Evolutionary conservation across 140 eudicot species (phyloP).

Genomic region (Stevia rebaudiana): DNA sequence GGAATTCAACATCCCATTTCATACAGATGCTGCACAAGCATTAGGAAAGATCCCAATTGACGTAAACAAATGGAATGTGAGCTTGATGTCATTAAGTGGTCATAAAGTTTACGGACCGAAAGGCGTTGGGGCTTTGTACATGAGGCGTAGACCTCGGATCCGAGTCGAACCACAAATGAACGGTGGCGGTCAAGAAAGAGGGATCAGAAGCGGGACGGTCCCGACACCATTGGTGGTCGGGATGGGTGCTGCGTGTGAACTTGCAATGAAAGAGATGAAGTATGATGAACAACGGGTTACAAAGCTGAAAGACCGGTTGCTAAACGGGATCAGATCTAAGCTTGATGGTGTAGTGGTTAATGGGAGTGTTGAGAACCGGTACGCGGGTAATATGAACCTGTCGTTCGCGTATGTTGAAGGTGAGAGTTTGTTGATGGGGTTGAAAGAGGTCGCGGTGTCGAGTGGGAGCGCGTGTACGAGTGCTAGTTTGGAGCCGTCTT

Average conservation of each 20-base stretch:
- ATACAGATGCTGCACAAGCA: slow-evolving; percentile 94
- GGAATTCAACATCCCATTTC: slow-evolving; percentile 72
- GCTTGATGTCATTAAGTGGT: slow-evolving; percentile 91
- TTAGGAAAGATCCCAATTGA: slow-evolving; percentile 78
- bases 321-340: slow-evolving; percentile 57
- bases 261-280: slow-evolving; percentile 87
- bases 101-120: slow-evolving; percentile 91
- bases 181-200: slow-evolving; percentile 98
- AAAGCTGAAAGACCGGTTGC: slow-evolving; percentile 54
- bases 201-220: slow-evolving; percentile 91
- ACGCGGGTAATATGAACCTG: slow-evolving; percentile 80
- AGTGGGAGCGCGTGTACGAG: slow-evolving; percentile 99
- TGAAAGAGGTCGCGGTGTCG: slow-evolving; percentile 95
- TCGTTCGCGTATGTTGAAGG: slow-evolving; percentile 97
- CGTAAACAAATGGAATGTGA: slow-evolving; percentile 83
- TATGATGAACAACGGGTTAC: slow-evolving; percentile 68
- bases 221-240: slow-evolving; percentile 96
- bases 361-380: slow-evolving; percentile 79
- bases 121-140: slow-evolving; percentile 89
- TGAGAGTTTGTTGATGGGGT: slow-evolving; percentile 95
- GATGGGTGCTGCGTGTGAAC: slow-evolving; percentile 92
- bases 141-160: slow-evolving; percentile 79
- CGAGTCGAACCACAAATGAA: slow-evolving; percentile 97
- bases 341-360: slow-evolving; percentile 83
- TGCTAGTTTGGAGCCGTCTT: slow-evolving; percentile 94